Evolutionary conservation across 345 rosid species (phyloP).

Genomic region (Melaleuca quinquenervia): DNA sequence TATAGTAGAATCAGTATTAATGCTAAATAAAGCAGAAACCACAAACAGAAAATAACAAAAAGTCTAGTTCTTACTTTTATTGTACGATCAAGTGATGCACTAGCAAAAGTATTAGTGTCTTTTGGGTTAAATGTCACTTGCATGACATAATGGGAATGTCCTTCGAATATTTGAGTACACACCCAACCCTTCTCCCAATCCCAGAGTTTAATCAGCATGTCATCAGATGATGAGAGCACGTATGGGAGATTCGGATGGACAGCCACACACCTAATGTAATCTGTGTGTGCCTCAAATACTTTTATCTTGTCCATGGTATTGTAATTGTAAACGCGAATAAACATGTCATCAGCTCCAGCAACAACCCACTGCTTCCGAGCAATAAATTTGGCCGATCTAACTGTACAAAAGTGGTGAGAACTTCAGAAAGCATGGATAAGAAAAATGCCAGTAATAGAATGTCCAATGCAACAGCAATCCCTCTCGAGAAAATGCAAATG

Average conservation of each 20-base stretch:
- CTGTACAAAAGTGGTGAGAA: constrained; percentile 6
- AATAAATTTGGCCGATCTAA: constrained; percentile 36
- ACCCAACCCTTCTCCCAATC: constrained; percentile 84
- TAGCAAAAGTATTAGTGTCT: constrained; percentile 67
- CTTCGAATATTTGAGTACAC: constrained; percentile 64
- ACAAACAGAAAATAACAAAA: neutral
- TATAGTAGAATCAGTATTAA: neutral
- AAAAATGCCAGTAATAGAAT: neutral
- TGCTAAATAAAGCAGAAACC: neutral
- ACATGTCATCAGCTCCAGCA: constrained; percentile 75
- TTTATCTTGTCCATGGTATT: constrained; percentile 48
- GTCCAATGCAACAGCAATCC: neutral
- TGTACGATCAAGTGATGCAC: constrained; percentile 35
- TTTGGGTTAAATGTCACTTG: constrained; percentile 78
- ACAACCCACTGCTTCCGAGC: constrained; percentile 9
- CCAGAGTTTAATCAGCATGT: constrained; percentile 66
- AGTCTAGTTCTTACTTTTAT: constrained; percentile 42
- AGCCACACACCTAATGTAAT: constrained; percentile 70
- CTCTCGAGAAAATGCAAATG: neutral
- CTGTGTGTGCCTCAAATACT: constrained; percentile 61
- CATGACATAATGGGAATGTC: constrained; percentile 91
- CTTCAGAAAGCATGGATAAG: neutral
- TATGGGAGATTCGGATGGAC: constrained; percentile 72
- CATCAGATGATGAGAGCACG: constrained; percentile 35
- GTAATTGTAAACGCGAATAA: constrained; percentile 67